A percentile compares a stretch with the other conserved stretches of the same genome.
Evolutionary conservation across 1,284 basidiomycete species (phyloP).

Genomic region (Cryptococcus amylolentus): DNA sequence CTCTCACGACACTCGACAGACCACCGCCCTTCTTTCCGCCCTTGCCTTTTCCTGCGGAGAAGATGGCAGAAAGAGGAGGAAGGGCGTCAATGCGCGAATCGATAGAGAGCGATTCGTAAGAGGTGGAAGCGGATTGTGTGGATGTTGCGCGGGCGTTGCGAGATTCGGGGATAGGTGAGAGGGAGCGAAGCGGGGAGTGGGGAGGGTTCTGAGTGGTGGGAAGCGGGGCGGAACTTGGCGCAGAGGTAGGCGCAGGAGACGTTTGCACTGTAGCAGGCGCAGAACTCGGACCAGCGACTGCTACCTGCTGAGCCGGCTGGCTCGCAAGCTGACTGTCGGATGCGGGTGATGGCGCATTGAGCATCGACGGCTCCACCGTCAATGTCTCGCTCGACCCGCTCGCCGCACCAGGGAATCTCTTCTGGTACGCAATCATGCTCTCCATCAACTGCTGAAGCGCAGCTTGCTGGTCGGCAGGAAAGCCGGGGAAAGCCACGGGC

Average conservation of each 20-base stretch:
- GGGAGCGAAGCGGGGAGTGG: conserved; percentile 20
- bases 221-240: neutral
- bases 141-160: neutral
- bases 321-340: neutral
- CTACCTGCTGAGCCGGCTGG: neutral
- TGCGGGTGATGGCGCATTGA: conserved; percentile 7
- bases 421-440: conserved; percentile 39
- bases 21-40: conserved; percentile 51
- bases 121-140: conserved; percentile 20
- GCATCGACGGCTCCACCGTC: conserved; percentile 30
- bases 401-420: conserved; percentile 16
- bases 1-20: conserved; percentile 49
- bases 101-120: conserved; percentile 12
- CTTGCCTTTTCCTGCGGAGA: conserved; percentile 48
- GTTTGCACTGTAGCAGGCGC: conserved; percentile 2
- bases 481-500: conserved; percentile 12
- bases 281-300: neutral
- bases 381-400: neutral
- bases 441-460: conserved; percentile 39
- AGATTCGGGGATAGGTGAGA: conserved; percentile 22
- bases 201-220: conserved; percentile 4
- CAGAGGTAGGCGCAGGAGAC: neutral
- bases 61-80: conserved; percentile 45
- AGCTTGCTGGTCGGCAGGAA: conserved; percentile 39
- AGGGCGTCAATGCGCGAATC: conserved; percentile 40